Base-by-base conservation (phyloP, 2,329 filamentous ascomycete genomes). In the Diaporthe longicolla region DNA sequence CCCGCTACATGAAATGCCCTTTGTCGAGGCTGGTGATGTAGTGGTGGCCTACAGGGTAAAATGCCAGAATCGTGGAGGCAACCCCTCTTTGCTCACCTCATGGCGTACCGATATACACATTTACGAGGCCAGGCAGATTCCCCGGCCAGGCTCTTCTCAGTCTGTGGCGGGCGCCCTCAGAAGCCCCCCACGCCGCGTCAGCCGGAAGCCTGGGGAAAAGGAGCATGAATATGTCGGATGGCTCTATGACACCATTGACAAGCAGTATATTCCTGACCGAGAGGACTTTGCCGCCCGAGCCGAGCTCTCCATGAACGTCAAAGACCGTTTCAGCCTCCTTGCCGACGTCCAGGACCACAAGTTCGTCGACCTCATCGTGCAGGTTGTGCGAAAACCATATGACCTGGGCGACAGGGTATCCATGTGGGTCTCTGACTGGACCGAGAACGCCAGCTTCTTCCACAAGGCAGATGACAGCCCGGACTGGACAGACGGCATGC, bases 371-470 rank as follows among this genome's bases (percentile, higher is more conserved):
- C 80, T 97, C 1, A 85, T 94, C 24, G 95, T 89, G 1, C 89
- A 95, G 79, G 90, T 97, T 3, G 88, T 95, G 61, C 85, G 82
- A 59, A 82, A 85, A 2, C 88, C 88, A 0, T 86, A 81, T 57
- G 83, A 86, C 40, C 26, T 78, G 9, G 79, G 80, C 29, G 86
- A 88, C 35, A 88, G 83, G 73, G 82, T 89, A 17, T 89, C 90
- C 7, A 76, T 98, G 0, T 95, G 95, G 85, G 84, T 97, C 24
- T 93, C 94, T 0, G 95, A 98, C 82, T 98, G 95, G 81, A 97
- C 95, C 0, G 84, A 89, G 68, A 94, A 98, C 78, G 79, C 85
- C 0, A 74, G 79, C 0, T 91, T 98, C 73, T 92, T 88, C 76
- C 82, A 91, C 48, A 90, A 84, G 65, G 78, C 79, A 15, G 82